Evolutionary conservation across 441 rosid species (phyloP), one percentile per base, ranked within the genome.

Genomic region (Adansonia madagascariensis): DNA sequence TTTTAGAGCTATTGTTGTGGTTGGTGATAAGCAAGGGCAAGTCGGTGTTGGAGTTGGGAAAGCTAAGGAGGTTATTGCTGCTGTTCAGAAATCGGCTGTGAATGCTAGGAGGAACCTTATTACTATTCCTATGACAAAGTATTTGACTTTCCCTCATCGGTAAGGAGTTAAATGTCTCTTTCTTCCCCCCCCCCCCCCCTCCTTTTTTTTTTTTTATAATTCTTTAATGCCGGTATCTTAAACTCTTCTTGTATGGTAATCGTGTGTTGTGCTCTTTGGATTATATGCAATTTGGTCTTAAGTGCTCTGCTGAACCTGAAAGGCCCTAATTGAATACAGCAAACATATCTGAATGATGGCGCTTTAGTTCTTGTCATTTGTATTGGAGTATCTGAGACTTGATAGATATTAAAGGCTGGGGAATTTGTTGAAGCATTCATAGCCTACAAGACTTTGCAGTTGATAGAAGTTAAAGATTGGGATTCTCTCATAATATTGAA

Each of bases 41-140:
- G 97, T 93, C 2, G 95, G 98, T 17, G 97, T 95, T 70, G 98
- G 97, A 0, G 97, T 94, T 59, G 97, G 92, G n/a, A 93, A 95
- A 84, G 97, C 98, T 67, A 95, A 88, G 79, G 99, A 92, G 72
- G 97, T 92, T 39, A 86, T 91, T 5, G 87, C 84, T 63, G 98
- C 97, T 71, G 97, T 92, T 46, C 95, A 93, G 83, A 93, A 93
- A 84, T 88, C 95, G 1, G 94, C 95, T 0, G 78, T 88, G 71
- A 82, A 95, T 74, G 99, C 98, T 6, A 87, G 99, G 79, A 81
- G 94, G 80, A 93, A 95, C 27, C 69, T 95, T 1, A 80, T 92
- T 68, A 79, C 91, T 2, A 98, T 93, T 44, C 98, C 98, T 8
- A 87, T 93, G 97, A 95, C 98, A 22, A 95, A 92, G 88, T 91